Percentiles rank a stretch among this genome's conserved stretches.
phyloP scores from a whole-genome alignment of 1,284 basidiomycete species.

The Puccinia horiana region DNA sequence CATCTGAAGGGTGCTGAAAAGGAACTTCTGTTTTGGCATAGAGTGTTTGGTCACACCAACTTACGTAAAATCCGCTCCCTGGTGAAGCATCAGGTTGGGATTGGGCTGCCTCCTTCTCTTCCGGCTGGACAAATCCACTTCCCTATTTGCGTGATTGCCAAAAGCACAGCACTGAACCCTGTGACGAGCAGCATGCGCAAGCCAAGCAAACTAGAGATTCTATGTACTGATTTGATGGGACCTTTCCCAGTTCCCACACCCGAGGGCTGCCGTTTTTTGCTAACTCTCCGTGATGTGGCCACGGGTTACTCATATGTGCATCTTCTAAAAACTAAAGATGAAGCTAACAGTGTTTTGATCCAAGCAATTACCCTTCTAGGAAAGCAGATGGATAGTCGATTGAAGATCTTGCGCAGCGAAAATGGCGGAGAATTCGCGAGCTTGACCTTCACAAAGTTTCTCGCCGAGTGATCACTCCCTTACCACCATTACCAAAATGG shows the following conservation, averaged over 20 bases:
- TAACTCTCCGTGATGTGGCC: not conserved
- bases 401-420: constrained; percentile 15
- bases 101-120: not conserved
- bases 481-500: constrained; percentile 38
- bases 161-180: not conserved
- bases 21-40: not conserved
- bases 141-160: not conserved
- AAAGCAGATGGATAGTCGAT: not conserved
- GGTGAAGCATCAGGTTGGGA: not conserved
- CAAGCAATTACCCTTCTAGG: not conserved
- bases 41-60: not conserved
- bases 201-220: not conserved
- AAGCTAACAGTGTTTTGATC: not conserved
- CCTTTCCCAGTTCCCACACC: not conserved
- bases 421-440: constrained; percentile 8
- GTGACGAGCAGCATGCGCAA: not conserved
- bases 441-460: not conserved
- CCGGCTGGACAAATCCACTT: not conserved
- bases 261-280: not conserved
- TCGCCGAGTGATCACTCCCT: not conserved
- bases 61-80: not conserved
- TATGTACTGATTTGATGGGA: not conserved
- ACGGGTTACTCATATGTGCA: not conserved
- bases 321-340: not conserved
- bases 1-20: not conserved